Evolutionary conservation across 352 stramenopile genomes (phyloP).

Genomic region (Phytophthora tubulina): DNA sequence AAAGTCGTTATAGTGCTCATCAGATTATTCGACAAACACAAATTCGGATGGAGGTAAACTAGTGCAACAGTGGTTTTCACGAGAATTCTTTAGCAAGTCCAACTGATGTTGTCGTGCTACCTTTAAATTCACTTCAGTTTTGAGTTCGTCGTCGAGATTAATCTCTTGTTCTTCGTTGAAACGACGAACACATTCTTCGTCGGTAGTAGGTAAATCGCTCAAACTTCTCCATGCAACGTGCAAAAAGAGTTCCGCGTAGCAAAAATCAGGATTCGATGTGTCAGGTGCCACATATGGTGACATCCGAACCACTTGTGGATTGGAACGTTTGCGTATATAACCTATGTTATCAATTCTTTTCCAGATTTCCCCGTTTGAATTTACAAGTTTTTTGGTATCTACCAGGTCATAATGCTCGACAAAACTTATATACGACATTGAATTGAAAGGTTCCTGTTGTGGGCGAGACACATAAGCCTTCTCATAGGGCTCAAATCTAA

Average conservation of each 20-base stretch:
- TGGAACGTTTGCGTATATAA: background rate
- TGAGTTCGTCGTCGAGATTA: no score
- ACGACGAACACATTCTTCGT: no score
- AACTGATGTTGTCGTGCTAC: background rate
- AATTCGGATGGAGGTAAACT: constrained; percentile 1
- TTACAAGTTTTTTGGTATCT: background rate
- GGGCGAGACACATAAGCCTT: constrained; percentile 5
- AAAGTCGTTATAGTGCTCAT: background rate
- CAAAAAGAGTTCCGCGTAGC: background rate
- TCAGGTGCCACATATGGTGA: background rate
- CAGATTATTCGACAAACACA: constrained; percentile 1
- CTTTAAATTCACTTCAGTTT: no score
- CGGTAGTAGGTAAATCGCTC: no score
- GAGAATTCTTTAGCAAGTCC: background rate
- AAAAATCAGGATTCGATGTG: background rate
- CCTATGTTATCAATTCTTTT: constrained; percentile 7
- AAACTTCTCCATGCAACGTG: background rate
- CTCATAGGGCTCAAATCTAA: background rate
- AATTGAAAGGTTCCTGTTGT: background rate
- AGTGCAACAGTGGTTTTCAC: background rate
- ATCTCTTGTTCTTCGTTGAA: no score
- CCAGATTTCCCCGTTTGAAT: background rate
- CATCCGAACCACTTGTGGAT: background rate
- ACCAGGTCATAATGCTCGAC: constrained; percentile 10
- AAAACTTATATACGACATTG: constrained; percentile 1